Evolutionary conservation across 768 basidiomycete species (phyloP), one percentile per base, ranked within the genome.

Genomic region (Boletus fagicola): DNA sequence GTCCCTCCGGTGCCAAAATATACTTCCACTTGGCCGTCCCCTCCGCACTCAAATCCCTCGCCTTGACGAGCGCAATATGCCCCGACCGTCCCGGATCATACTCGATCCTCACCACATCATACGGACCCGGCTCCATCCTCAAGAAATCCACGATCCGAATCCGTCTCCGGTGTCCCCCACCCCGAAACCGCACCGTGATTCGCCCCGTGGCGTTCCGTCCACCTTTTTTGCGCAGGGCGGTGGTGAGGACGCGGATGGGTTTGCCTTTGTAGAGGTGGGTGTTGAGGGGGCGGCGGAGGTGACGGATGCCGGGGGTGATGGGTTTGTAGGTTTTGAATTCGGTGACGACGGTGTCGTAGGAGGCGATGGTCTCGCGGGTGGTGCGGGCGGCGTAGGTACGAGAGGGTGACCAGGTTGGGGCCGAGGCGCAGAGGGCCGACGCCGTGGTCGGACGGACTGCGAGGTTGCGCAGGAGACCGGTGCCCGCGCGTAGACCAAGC

Each of bases 1-100:
- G 74, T 6, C 92, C 94, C 60, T 95, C 93, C 8, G 91, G 87
- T 2, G 97, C 94, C 45, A 98, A 76, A 66, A 99, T 94, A 70
- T 99, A 99, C 67, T 85, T 89, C 86, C 89, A 96, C 64, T 76
- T 80, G 58, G 80, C 76, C 58, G 56, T 71, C 1, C 83, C 88
- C 58, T 80, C 77, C 33, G 82, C 78, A 10, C 68, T 69, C 4
- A 78, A 70, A 62, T 85, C 77, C 49, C 86, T 78, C 67, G 83
- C 87, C 68, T 80, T 80, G 67, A 98, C 69, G 58, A 99, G 81
- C 2, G 97, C 96, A 67, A 99, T 96, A 71, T 99, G 97, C 8
- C 92, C 93, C 36, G 87, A 90, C 44, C 97, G 82, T 5, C 90
- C 90, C 0, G 97, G 97, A 77, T 98, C 97, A 68, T 96, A 99